phyloP scores from a whole-genome alignment of 169 alveolate species.

The Plasmodium fragile region DNA sequence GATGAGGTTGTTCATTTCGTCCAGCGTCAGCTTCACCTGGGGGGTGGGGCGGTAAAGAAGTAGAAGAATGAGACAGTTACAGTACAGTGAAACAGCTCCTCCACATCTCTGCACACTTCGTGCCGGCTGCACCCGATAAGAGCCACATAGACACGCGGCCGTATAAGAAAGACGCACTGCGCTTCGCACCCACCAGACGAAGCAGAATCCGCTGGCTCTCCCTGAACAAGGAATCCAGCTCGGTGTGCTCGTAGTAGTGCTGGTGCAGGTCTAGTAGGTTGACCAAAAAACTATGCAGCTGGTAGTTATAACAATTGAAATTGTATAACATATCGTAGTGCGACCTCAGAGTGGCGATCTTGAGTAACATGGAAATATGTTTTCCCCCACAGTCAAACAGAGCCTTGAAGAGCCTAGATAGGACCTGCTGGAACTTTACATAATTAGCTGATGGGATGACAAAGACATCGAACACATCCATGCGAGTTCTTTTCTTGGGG shows the following conservation, averaged over 20 bases:
- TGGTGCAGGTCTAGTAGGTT: constrained; percentile 32
- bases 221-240: constrained; percentile 16
- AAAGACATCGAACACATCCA: constrained; percentile 67
- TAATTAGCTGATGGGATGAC: constrained; percentile 62
- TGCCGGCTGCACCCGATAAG: neutral
- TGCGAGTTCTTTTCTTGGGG: constrained; percentile 26
- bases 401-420: constrained; percentile 54
- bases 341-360: constrained; percentile 45
- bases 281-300: constrained; percentile 29
- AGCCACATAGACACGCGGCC: neutral
- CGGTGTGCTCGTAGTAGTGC: constrained; percentile 39
- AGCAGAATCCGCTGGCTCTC: constrained; percentile 53
- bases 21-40: constrained; percentile 31
- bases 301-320: constrained; percentile 66
- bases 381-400: constrained; percentile 75
- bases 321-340: constrained; percentile 70
- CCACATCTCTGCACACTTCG: neutral
- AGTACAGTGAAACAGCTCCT: neutral
- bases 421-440: constrained; percentile 24
- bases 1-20: constrained; percentile 69
- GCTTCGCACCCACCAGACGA: constrained; percentile 36
- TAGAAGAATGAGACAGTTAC: neutral
- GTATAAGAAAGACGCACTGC: neutral
- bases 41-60: neutral
- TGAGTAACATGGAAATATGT: constrained; percentile 54